Evolutionary conservation across 2,329 filamentous ascomycete genomes (phyloP), one percentile per base, ranked within the genome.

Genomic region (Aspergillus transmontanensis): DNA sequence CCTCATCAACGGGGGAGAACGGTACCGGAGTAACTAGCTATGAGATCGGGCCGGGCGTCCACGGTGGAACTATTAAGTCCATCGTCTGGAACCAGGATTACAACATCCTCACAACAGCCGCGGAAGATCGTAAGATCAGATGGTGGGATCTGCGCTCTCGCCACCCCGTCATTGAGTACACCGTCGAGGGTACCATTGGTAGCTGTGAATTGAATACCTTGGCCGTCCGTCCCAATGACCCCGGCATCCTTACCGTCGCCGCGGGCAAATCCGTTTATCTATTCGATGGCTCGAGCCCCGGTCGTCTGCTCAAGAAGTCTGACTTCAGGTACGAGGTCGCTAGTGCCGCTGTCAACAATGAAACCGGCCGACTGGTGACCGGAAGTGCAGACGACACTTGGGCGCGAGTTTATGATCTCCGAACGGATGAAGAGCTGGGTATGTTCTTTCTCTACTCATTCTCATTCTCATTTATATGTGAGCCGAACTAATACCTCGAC

Each of bases 201-300:
- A 95, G 92, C 11, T 98, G 94, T 81, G 95, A 99, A 78, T 87
- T 98, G 71, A 94, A 91, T 59, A 85, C 86, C 19, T 82, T 92
- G 7, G 83, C 90, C 1, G 83, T 85, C 2, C 79, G 84, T 30
- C 82, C 85, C 61, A 85, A 87, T 46, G 85, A 87, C 64, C 86
- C 87, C 5, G 91, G 91, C 4, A 89, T 97, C 16, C 81, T 99
- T 66, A 92, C 91, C 48, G 93, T 98, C 21, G 92, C 95, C 3
- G 94, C 95, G n/a, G 95, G 95, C 59, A 97, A 97, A 78, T 91
- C 88, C 46, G 91, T 94, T 9, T 96, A 96, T 80, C 96, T 99
- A 74, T 97, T 95, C 85, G 89, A 93, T 60, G 93, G 92, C 19
- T 78, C 82, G 14, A 84, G 86, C 62, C 92, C 92, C 9, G 92